Evolutionary conservation across 148 eudicot species (phyloP), one percentile per base, ranked within the genome.

Genomic region (Chenopodium quinoa): DNA sequence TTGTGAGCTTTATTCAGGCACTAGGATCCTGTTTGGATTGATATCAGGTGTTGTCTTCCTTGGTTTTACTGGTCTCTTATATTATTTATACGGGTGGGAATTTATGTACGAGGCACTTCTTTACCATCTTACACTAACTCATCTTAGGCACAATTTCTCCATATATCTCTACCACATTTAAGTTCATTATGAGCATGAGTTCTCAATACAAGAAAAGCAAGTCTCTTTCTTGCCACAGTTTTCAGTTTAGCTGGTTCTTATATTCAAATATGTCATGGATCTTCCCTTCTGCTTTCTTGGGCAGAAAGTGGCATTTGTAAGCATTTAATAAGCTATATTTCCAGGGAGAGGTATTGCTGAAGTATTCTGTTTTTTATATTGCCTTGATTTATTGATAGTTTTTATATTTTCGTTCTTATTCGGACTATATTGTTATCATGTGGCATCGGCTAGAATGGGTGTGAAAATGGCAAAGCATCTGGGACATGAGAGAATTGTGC

Each of bases 91-190:
- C 82, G 94, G 90, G 65, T 92, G 95, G 94, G 98, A 96, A 79
- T 96, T 91, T 87, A 81, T 96, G 85, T 82, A 93, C 80, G 99
- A 96, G 89, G 98, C 98, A 50, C 82, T 96, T 87, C 88, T 96
- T 19, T 96, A 93, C 87, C 99, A 96, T 85, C 92, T 96, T 50
- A 96, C 99, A 37, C 95, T 97, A 68, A 89, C 93, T 10, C 97
- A 96, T 84, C 99, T 98, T 68, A 93, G 98, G 76, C 98, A 95
- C 89, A 96, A 96, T 80, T 96, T 95, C 81, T 96, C 98, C 3
- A 90, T 95, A 69, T 95, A 95, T 76, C 93, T 96, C 88, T 96
- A 96, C 81, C 98, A 96, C 88, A 92, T 93, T 76, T 93, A 96
- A 87, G 97, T 93, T 72, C 89, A 92, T 70, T 93, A 89, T 34